Conservation (phyloP, 164 flowering plant species). For the Liriodendron chinense region DNA sequence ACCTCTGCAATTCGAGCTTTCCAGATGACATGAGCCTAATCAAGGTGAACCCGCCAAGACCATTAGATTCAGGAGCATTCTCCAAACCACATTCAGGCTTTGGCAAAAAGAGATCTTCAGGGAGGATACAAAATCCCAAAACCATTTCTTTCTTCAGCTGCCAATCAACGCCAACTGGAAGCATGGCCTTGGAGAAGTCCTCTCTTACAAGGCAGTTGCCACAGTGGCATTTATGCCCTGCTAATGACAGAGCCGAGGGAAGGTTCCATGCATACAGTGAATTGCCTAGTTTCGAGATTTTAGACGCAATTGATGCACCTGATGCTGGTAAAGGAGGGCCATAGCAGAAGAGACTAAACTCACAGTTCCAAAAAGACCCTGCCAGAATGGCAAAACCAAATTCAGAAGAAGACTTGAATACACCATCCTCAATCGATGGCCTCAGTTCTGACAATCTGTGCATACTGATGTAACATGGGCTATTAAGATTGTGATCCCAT, state of each 20-base stretch:
- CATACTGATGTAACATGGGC: constrained; percentile 47
- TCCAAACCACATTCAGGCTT: constrained; percentile 13
- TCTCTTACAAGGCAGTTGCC: constrained; percentile 59
- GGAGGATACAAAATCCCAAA: constrained; percentile 65
- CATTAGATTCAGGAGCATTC: constrained; percentile 6
- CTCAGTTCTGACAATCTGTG: constrained; percentile 59
- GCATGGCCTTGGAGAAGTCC: constrained; percentile 39
- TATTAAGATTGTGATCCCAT: constrained; percentile 64
- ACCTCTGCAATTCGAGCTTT: constrained; percentile 65
- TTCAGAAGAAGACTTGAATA: constrained; percentile 41
- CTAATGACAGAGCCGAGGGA: constrained; percentile 52
- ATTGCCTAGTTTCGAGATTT: constrained; percentile 25
- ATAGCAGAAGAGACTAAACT: constrained; percentile 67
- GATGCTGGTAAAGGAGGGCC: constrained; percentile 44
- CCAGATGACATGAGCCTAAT: constrained; percentile 69
- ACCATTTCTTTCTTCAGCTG: constrained; percentile 52
- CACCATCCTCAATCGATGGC: constrained; percentile 27
- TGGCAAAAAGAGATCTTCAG: constrained; percentile 22
- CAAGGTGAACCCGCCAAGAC: constrained; percentile 58
- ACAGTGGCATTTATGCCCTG: constrained; percentile 42
- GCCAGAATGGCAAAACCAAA: constrained; percentile 57
- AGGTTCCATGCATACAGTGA: constrained; percentile 73
- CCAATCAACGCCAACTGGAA: constrained; percentile 61
- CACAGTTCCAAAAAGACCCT: constrained; percentile 74
- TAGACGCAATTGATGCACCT: constrained; percentile 26